Base-by-base conservation (phyloP, 495 filamentous ascomycete species). In the Aspergillus saccharolyticus region DNA sequence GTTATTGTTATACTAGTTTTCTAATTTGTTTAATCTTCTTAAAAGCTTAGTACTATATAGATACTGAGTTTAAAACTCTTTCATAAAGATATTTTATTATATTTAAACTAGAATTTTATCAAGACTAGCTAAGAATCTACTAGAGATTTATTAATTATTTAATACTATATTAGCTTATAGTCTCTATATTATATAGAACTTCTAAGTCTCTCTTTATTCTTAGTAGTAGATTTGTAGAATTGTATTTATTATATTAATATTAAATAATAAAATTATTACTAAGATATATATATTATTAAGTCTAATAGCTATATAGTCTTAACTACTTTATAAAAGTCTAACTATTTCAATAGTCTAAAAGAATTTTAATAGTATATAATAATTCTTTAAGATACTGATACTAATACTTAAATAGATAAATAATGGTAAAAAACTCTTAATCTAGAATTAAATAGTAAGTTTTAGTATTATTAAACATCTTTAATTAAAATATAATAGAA, bases 401-500 rank as follows among this genome's bases (percentile, higher is more conserved):
- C 12, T 20, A 57, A 33, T 39, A n/a, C 44, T 51, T 33, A 21
- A 18, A 39, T 18, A 16, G 25, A 5, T 56, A 56, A 45, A 56
- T 45, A 45, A 54, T 54, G 28, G 16, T 15, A 24, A 54, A 30
- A 9, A 54, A 16, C 15, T 54, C 21, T 30, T 54, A 24, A 54
- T 54, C 21, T 30, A 18, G 25, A 48, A 16, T 47, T 24, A 28
- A 3, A 53, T 53, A 53, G 8, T 44, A 42, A 19, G n/a, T 21
- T 21, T 53, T 39, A 20, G 15, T 21, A 42, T 8, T n/a, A n/a
- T 21, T 20, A 39, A 42, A 42, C 16, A 44, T 53, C 14, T 43
- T 12, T 4, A 30, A 55, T 4, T n/a, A 47, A 18, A 43, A 46
- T 15, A 16, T 28, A 55, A 43, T n/a, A 17, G 24, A 25, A 47